A percentile compares a stretch with the other conserved stretches of the same genome.
These are phyloP conservation scores for Dendrobium chrysotoxum DNA, from an alignment of 106 monocot genomes.

Conservation along the genomic window DNA sequence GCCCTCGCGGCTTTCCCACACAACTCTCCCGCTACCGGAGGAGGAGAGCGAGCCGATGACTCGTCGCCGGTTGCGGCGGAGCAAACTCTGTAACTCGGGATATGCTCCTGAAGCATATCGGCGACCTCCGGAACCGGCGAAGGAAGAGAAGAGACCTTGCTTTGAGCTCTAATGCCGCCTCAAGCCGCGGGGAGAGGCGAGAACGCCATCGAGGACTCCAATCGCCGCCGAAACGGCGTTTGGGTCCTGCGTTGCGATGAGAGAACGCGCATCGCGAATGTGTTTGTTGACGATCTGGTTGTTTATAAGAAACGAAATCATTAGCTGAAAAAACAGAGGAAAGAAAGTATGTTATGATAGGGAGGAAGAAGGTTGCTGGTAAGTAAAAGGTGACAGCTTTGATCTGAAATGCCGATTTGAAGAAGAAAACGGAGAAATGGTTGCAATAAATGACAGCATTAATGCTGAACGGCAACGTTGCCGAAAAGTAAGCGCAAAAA, in stretches of 20 bases:
- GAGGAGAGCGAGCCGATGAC: conserved; percentile 34
- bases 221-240: conserved; percentile 39
- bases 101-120: conserved; percentile 83
- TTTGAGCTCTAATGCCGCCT: conserved; percentile 52
- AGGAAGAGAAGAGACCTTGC: conserved; percentile 64
- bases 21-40: conserved; percentile 15
- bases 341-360: not conserved
- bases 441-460: too few relatives aligned
- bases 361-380: not conserved
- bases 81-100: conserved; percentile 57
- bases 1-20: conserved; percentile 10
- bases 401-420: too few relatives aligned
- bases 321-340: not conserved
- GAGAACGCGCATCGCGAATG: conserved; percentile 46
- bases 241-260: conserved; percentile 47
- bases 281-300: conserved; percentile 55
- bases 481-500: not conserved
- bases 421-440: too few relatives aligned
- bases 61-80: conserved; percentile 36
- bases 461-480: too few relatives aligned
- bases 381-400: not conserved
- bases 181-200: conserved; percentile 22
- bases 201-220: conserved; percentile 40
- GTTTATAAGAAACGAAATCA: not conserved
- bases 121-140: conserved; percentile 73